A percentile compares a stretch with the other conserved stretches of the same genome.
phyloP scores from a whole-genome alignment of 306 rosid genomes.

The Hippophae tibetana region DNA sequence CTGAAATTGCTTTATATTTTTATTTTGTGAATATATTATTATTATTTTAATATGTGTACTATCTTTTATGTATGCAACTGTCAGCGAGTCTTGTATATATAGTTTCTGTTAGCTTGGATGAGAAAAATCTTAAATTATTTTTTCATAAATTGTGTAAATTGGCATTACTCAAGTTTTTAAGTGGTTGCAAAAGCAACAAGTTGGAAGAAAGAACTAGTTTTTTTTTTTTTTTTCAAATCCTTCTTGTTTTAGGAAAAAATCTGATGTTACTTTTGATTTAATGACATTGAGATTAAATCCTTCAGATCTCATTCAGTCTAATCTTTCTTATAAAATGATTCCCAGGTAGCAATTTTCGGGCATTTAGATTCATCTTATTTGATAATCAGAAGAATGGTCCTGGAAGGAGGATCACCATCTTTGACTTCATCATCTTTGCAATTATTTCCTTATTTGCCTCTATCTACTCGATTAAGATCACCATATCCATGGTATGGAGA shows the following conservation, averaged over 20 bases:
- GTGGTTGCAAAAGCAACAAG: too few species aligned
- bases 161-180: too few species aligned
- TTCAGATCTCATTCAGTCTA: neutral
- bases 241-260: neutral
- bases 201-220: too few species aligned
- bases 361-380: neutral
- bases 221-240: neutral
- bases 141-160: too few species aligned
- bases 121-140: too few species aligned
- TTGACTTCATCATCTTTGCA: slow-evolving; percentile 26
- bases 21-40: too few species aligned
- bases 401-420: slow-evolving; percentile 36
- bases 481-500: slow-evolving; percentile 50
- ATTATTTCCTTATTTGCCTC: slow-evolving; percentile 22
- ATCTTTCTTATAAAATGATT: neutral
- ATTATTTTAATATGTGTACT: too few species aligned
- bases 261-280: neutral
- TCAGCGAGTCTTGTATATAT: too few species aligned
- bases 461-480: slow-evolving; percentile 41
- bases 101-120: too few species aligned
- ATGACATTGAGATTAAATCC: too few species aligned
- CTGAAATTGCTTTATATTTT: too few species aligned
- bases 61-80: too few species aligned
- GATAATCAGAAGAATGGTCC: slow-evolving; percentile 23
- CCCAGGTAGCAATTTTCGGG: slow-evolving; percentile 6